Evolutionary conservation across 208 protist species (phyloP).

Genomic region (Leishmania arabica): DNA sequence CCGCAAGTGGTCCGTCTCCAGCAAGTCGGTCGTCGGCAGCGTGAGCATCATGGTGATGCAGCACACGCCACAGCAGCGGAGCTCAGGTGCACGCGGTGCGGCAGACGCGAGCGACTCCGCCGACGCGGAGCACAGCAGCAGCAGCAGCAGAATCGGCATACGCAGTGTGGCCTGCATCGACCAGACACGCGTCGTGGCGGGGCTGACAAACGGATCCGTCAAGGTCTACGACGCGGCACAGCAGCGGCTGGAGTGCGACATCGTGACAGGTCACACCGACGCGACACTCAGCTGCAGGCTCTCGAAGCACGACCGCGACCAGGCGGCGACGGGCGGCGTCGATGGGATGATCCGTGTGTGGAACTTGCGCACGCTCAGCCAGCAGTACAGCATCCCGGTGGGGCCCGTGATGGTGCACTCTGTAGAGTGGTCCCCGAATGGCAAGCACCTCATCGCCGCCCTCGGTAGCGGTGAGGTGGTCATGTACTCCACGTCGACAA

Average conservation of each 20-base stretch:
- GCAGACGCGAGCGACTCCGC: neutral
- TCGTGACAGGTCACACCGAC: slow-evolving; percentile 79
- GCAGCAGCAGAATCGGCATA: slow-evolving; percentile 29
- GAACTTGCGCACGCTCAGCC: slow-evolving; percentile 62
- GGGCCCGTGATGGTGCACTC: slow-evolving; percentile 76
- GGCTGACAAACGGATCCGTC: slow-evolving; percentile 70
- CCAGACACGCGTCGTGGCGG: slow-evolving; percentile 55
- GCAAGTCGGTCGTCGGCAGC: slow-evolving; percentile 43
- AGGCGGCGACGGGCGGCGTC: slow-evolving; percentile 71
- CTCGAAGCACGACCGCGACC: slow-evolving; percentile 76
- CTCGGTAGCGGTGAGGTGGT: slow-evolving; percentile 82
- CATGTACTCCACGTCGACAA: slow-evolving; percentile 64
- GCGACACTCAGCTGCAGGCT: slow-evolving; percentile 76
- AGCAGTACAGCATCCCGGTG: slow-evolving; percentile 55
- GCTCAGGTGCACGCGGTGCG: neutral
- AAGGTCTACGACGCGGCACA: slow-evolving; percentile 74
- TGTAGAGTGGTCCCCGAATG: slow-evolving; percentile 82
- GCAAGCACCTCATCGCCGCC: slow-evolving; percentile 74
- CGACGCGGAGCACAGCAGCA: neutral
- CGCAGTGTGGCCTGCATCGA: slow-evolving; percentile 47
- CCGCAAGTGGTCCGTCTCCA: slow-evolving; percentile 68
- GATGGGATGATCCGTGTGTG: slow-evolving; percentile 91
- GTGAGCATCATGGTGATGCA: slow-evolving; percentile 40
- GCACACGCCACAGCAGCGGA: neutral
- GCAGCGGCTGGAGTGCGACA: slow-evolving; percentile 56